These are phyloP conservation scores for Pisolithus tinctorius DNA, from an alignment of 768 basidiomycete genomes.

Conservation along the genomic window DNA sequence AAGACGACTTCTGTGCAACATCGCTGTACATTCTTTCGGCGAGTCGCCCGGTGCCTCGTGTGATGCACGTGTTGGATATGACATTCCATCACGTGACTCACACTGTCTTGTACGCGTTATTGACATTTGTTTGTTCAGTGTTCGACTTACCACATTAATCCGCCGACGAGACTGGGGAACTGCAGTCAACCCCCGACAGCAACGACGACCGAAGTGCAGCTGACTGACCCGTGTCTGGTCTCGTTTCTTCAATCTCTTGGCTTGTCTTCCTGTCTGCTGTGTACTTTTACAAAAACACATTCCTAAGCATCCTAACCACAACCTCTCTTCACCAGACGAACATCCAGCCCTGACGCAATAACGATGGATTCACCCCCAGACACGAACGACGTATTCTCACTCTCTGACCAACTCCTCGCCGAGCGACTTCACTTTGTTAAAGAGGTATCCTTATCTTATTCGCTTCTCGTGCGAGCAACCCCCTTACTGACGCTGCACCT, in stretches of 20 bases:
- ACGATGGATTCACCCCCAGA: constrained; percentile 20
- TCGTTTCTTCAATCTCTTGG: neutral
- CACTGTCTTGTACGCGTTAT: constrained; percentile 24
- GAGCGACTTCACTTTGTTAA: constrained; percentile 68
- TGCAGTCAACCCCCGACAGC: constrained; percentile 6
- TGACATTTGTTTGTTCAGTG: constrained; percentile 19
- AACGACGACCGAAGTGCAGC: constrained; percentile 1
- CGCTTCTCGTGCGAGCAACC: neutral
- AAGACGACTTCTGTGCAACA: too few species aligned
- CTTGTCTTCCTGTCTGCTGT: constrained; percentile 1
- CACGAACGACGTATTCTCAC: constrained; percentile 57
- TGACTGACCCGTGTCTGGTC: neutral
- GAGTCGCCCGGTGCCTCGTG: neutral
- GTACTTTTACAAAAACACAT: constrained; percentile 19
- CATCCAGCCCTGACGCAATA: neutral
- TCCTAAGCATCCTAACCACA: neutral
- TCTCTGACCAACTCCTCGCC: constrained; percentile 66
- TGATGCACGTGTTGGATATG: neutral
- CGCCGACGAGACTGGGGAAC: neutral
- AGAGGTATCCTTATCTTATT: constrained; percentile 42
- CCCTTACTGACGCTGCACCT: constrained; percentile 4
- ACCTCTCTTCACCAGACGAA: neutral
- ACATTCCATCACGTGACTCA: constrained; percentile 16
- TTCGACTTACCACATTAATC: constrained; percentile 13
- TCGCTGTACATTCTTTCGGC: too few species aligned